Evolutionary conservation across 1,139 yeast genomes (phyloP), one percentile per base, ranked within the genome.

Genomic region (Geotrichum carabidarum): DNA sequence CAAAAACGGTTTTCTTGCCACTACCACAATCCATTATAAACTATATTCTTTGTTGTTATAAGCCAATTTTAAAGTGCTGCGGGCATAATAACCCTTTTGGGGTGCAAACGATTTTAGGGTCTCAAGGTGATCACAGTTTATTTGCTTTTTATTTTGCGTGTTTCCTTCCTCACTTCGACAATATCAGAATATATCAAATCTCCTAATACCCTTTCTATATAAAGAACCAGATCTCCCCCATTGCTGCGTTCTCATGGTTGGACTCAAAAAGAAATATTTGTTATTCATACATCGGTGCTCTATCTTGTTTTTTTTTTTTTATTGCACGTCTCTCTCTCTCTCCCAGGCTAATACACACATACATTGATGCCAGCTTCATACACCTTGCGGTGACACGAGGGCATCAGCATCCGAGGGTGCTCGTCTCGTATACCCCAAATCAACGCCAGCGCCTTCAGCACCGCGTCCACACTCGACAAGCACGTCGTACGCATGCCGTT

Each of bases 371-470:
- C 57, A 8, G 48, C 44, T 31, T 55, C 51, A 27, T 14, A 15
- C 14, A 55, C 55, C 27, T 37, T 37, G 15, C 42, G 37, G 22
- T 55, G 55, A 15, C 57, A 55, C 37, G 43, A 41, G 7, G n/a
- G 35, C 49, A 55, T 46, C 31, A 17, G 30, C 41, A 40, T 45
- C 2, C 18, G 7, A 2, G 49, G 38, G 32, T 44, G 40, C 8
- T 44, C 50, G 34, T 51, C 58, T 3, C 51, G 49, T 7, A 55
- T 46, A 31, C 37, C 43, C 59, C 59, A 57, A 22, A 57, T 55
- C 34, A 47, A 30, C 8, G 50, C 36, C 32, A 57, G 41, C 7
- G 57, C 57, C 6, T 35, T 17, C 37, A 52, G 14, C 38, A 57
- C 48, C 12, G 51, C 18, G 9, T 47, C 50, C 22, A 55, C 58